Percentiles rank a stretch among this genome's conserved stretches.
Evolutionary conservation across 2,329 filamentous ascomycete species (phyloP).

Genomic region (Setomelanomma holmii): DNA sequence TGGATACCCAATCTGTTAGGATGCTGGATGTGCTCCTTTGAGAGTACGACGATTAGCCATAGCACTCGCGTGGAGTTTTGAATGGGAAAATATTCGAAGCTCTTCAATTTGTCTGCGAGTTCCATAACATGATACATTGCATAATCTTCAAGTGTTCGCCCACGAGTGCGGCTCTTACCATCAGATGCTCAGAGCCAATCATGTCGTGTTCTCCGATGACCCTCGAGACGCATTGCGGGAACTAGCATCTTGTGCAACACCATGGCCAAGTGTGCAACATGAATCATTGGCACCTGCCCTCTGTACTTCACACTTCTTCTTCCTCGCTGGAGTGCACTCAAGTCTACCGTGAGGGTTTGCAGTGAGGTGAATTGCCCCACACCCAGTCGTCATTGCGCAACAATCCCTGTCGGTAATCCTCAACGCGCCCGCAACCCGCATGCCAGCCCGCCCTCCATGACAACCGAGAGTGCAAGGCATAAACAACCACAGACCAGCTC

Average conservation of each 20-base stretch:
- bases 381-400: slow-evolving; percentile 2
- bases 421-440: slow-evolving; percentile 24
- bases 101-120: too few species aligned
- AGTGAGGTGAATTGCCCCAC: background rate
- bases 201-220: slow-evolving; percentile 1
- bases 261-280: slow-evolving; percentile 5
- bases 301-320: background rate
- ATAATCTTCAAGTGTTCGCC: slow-evolving; percentile 1
- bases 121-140: too few species aligned
- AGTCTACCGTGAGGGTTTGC: too few species aligned
- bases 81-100: background rate
- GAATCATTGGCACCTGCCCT: background rate
- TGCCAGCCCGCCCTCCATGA: slow-evolving; percentile 19
- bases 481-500: slow-evolving; percentile 10
- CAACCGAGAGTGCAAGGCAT: slow-evolving; percentile 20
- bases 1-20: slow-evolving; percentile 33
- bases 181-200: slow-evolving; percentile 15
- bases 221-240: slow-evolving; percentile 18
- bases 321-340: too few species aligned
- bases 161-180: slow-evolving; percentile 7
- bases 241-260: slow-evolving; percentile 9
- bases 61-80: background rate
- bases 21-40: slow-evolving; percentile 4
- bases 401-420: slow-evolving; percentile 19
- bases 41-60: background rate